Percentiles rank a stretch among this genome's conserved stretches.
Conservation (phyloP, 2,329 filamentous ascomycete species). For the Pseudohalonectria lignicola region DNA sequence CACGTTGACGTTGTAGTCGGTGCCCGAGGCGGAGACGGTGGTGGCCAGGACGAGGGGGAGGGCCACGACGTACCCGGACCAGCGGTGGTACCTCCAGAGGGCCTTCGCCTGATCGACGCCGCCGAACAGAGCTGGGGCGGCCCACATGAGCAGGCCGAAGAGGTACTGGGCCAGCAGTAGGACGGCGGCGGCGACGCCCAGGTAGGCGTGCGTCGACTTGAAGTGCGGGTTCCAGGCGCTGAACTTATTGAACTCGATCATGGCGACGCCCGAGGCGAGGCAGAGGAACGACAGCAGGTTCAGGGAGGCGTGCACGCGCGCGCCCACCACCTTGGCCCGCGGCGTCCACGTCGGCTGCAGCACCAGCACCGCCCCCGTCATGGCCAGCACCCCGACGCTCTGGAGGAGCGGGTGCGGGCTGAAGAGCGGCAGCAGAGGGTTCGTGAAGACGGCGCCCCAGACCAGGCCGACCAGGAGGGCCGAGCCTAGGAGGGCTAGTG, state of each 20-base stretch:
- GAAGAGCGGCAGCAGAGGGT: constrained; percentile 62
- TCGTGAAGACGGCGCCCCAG: constrained; percentile 66
- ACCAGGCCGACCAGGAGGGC: constrained; percentile 54
- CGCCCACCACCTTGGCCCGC: constrained; percentile 55
- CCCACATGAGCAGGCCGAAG: constrained; percentile 78
- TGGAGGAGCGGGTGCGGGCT: constrained; percentile 73
- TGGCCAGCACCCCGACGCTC: constrained; percentile 56
- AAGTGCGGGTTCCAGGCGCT: constrained; percentile 59
- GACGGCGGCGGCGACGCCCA: constrained; percentile 68
- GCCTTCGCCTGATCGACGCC: constrained; percentile 68
- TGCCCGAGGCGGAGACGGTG: constrained; percentile 64
- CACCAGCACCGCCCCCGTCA: constrained; percentile 71
- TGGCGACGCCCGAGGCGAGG: constrained; percentile 52
- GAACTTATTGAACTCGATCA: constrained; percentile 81
- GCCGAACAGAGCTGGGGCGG: constrained; percentile 62
- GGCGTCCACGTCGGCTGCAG: constrained; percentile 79
- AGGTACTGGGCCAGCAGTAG: constrained; percentile 61
- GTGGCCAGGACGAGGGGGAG: constrained; percentile 63
- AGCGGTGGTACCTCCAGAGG: constrained; percentile 83
- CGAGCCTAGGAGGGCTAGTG: constrained; percentile 44
- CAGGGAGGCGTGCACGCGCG: constrained; percentile 55
- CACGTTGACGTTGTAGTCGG: constrained; percentile 58
- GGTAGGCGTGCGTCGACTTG: constrained; percentile 66
- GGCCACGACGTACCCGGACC: constrained; percentile 58
- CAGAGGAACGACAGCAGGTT: constrained; percentile 53